Percentiles rank a stretch among this genome's conserved stretches.
Evolutionary conservation across 2,329 filamentous ascomycete genomes (phyloP).

Genomic region (Sclerotinia sclerotiorum): DNA sequence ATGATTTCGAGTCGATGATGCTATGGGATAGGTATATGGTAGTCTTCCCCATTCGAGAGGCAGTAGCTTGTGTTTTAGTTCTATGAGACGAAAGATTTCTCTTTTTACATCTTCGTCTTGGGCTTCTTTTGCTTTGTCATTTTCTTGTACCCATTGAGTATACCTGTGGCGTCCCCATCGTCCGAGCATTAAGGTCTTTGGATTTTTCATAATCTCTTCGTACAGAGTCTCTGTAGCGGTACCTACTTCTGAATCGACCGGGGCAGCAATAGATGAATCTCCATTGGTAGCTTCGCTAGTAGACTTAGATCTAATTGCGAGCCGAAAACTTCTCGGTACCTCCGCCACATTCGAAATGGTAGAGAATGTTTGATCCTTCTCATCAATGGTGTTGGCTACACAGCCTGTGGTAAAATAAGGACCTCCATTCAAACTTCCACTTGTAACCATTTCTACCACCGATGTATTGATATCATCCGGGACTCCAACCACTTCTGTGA

Average conservation of each 20-base stretch:
- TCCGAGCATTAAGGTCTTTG: background rate
- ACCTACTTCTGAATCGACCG: background rate
- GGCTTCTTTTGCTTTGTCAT: background rate
- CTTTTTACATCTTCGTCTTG: background rate
- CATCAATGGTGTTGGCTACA: too few species aligned
- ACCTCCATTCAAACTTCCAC: background rate
- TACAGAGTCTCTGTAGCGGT: background rate
- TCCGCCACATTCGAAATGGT: background rate
- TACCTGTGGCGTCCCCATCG: constrained; percentile 9
- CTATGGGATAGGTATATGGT: constrained; percentile 1
- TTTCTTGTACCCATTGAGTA: background rate
- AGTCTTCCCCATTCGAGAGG: background rate
- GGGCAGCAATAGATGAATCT: background rate
- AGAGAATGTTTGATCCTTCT: background rate
- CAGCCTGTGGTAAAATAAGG: background rate
- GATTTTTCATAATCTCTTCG: background rate
- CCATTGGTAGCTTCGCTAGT: background rate
- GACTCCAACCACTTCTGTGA: background rate
- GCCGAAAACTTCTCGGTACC: background rate
- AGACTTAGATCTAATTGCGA: background rate
- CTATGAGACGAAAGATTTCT: constrained; percentile 4
- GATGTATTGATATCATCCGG: background rate
- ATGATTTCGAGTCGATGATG: constrained; percentile 1
- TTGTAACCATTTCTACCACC: background rate
- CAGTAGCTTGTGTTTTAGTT: background rate